Evolutionary conservation across 495 filamentous ascomycete genomes (phyloP), one percentile per base, ranked within the genome.

Genomic region (Chaetomium fimeti): DNA sequence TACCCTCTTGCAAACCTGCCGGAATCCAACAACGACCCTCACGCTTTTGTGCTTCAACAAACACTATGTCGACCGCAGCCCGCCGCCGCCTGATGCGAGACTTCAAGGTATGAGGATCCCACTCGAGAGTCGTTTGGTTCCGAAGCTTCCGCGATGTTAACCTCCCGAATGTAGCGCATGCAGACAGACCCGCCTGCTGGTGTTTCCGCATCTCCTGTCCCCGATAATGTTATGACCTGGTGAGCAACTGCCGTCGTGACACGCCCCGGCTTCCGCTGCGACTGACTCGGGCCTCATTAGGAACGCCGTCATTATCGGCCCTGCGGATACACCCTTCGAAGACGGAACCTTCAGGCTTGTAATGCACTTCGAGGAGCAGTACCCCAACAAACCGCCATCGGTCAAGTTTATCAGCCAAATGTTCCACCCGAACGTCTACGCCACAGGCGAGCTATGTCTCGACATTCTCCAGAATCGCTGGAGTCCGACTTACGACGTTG

Each of bases 141-240:
- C 22, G 22, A 13, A 47, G 45, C 15, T n/a, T 57, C 13, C 28
- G 38, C 18, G 36, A 64, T 65, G 58, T 65, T 73, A 27, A 72
- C 58, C 25, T 60, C 71, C 45, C 67, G 60, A 38, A 3, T 61
- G 47, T 72, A 97, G 94, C 92, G 94, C 75, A 98, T 98, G 95
- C 94, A 98, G 82, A 97, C 93, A 63, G 94, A 98, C 74, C 94
- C 94, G 71, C 94, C 94, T 9, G 95, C 93, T 65, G 94, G 94
- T 63, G 94, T 98, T 49, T 97, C 93, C 62, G 94, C 94, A 42
- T 97, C 94, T 42, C 94, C 94, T 1, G 90, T 98, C 24, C 91
- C 93, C 49, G 94, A 98, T 75, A 98, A 98, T 83, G 94, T 98
- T 49, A 98, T 98, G 94, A 97, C 92, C 57, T 98, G 94, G 94